Base-by-base conservation (phyloP, 768 basidiomycete genomes). In the Suillus brevipes region DNA sequence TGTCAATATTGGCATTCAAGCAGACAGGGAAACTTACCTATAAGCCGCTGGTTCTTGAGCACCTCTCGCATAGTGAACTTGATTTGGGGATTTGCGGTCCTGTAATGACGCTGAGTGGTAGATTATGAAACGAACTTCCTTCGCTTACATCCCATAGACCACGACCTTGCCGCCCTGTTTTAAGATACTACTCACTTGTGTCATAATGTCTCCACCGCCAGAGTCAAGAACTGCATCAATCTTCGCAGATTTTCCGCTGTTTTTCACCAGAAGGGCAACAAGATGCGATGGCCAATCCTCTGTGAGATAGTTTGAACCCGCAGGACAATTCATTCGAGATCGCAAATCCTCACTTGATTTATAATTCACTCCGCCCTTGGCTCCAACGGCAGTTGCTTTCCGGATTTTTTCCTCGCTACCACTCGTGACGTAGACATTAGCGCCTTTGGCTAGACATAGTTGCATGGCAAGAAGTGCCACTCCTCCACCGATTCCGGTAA, bases 401-500 rank as follows among this genome's bases (percentile, higher is more conserved):
- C 78, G 74, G 56, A 95, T 87, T 79, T 95, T 95, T 10, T 86
- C 84, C 34, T 82, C 79, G 53, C 75, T 86, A 10, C 90, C 84
- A 66, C 90, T 92, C 5, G 94, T 91, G 28, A 94, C 91, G 74
- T 88, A 95, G n/a, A 94, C 91, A 40, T 84, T 84, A 1, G 91
- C 89, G 36, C 93, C 90, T 62, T 82, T 83, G 0, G 90, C 92
- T 4, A 93, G 70, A 72, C 87, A 90, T 10, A 94, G 75, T 73
- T 95, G 92, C 65, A 94, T 76, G 0, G 90, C 88, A 47, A 86
- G 69, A 36, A 95, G 80, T 0, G 94, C 94, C 45, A 95, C 94
- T 14, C 94, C 93, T 23, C 93, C 93, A 28, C 92, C 92, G 52
- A 91, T 86, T 20, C 92, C 92, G 0, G 91, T 92, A 65, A 95